Evolutionary conservation across 768 basidiomycete species (phyloP).

Genomic region (Calocera cornea): DNA sequence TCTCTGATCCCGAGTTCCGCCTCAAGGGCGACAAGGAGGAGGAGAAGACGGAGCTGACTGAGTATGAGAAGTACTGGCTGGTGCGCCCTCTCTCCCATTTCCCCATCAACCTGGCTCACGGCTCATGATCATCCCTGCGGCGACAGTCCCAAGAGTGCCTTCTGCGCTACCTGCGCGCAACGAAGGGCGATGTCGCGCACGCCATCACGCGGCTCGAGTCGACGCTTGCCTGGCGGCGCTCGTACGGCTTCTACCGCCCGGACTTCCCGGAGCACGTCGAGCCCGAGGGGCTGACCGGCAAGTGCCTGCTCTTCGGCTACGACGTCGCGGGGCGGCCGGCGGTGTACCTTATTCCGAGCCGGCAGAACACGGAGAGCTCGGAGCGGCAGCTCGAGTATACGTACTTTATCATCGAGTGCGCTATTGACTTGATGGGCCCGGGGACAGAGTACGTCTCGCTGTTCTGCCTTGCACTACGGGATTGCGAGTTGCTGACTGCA

Average conservation of each 20-base stretch:
- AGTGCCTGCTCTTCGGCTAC: conserved; percentile 64
- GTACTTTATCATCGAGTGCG: conserved; percentile 66
- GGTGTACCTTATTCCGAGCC: conserved; percentile 51
- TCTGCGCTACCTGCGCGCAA: conserved; percentile 60
- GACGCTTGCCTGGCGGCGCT: conserved; percentile 68
- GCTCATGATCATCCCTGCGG: neutral
- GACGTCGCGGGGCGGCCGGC: conserved; percentile 52
- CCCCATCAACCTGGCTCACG: neutral
- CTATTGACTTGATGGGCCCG: conserved; percentile 61
- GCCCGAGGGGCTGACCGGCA: conserved; percentile 73
- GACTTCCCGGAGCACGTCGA: conserved; percentile 49
- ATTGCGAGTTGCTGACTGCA: neutral
- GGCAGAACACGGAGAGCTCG: conserved; percentile 64
- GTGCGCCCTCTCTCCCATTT: conserved; percentile 25
- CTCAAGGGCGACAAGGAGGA: conserved; percentile 8
- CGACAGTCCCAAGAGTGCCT: conserved; percentile 52
- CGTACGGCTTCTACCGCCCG: conserved; percentile 47
- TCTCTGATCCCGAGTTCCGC: neutral
- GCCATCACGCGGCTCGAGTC: conserved; percentile 51
- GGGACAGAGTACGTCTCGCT: conserved; percentile 55
- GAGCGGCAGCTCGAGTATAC: conserved; percentile 56
- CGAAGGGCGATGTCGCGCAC: conserved; percentile 49
- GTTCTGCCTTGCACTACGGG: neutral
- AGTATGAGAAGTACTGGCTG: conserved; percentile 68
- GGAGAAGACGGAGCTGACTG: conserved; percentile 36